Evolutionary conservation across 805 yeast species (phyloP), one percentile per base, ranked within the genome.

Genomic region (Candida nanaspora): DNA sequence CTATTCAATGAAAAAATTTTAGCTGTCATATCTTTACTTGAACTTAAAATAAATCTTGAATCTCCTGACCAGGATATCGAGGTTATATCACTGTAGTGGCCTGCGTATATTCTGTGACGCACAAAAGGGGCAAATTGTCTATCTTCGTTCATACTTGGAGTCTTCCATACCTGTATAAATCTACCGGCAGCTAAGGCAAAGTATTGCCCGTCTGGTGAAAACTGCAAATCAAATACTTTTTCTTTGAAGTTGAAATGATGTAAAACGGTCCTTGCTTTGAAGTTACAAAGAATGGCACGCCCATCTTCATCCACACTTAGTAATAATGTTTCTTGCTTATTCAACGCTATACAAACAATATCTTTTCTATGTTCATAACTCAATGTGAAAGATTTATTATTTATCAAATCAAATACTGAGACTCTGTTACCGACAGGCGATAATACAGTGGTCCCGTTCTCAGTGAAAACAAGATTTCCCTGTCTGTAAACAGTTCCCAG

Each of bases 361-460:
- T 86, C 86, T 55, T 83, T 86, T 50, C 98, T 75, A 59, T 93
- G 98, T 62, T 93, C 96, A 61, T 88, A 93, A 52, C 80, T 78
- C 56, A 91, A 85, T 1, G 98, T 93, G 66, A 77, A 89, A 2
- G 96, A 85, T 51, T 78, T 81, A 61, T 82, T 88, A 55, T 85
- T 82, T 39, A 85, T 70, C 46, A 91, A 69, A 62, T 93, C 96
- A 63, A 89, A 93, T 41, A 85, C 86, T 15, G 88, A 73, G 25
- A 93, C 89, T 56, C 98, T 66, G 60, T 91, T 93, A 13, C 98
- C 98, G 3, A 93, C 98, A 0, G 98, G 98, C 44, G 93, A 81
- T 35, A 93, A 63, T 27, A 93, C 68, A 41, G 77, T 74, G 10
- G 83, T 78, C 2, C 98, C 98, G 56, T 89, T 96, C 1, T 81